These are phyloP conservation scores for Sarcomyxa edulis DNA, from an alignment of 768 basidiomycete genomes.

Conservation along the genomic window DNA sequence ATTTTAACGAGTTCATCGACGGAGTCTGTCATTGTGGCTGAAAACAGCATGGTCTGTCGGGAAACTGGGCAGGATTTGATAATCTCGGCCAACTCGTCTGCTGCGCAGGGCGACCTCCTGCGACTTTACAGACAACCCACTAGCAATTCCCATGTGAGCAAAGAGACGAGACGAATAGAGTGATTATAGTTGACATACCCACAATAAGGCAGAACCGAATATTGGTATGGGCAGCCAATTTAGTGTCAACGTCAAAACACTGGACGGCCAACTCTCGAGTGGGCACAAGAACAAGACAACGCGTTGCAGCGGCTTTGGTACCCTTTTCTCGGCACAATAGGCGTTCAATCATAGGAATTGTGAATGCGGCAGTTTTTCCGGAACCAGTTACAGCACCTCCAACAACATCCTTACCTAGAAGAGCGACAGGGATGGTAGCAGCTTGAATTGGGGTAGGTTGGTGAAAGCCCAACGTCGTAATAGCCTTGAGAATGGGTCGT, in stretches of 20 bases:
- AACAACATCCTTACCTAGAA: slow-evolving; percentile 93
- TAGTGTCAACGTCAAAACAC: slow-evolving; percentile 87
- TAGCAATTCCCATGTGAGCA: too few species aligned
- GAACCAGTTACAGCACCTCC: slow-evolving; percentile 96
- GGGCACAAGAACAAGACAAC: slow-evolving; percentile 90
- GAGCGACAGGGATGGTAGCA: slow-evolving; percentile 87
- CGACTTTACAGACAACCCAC: slow-evolving; percentile 89
- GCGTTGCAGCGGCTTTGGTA: slow-evolving; percentile 76
- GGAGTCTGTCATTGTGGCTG: slow-evolving; percentile 97
- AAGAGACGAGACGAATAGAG: too few species aligned
- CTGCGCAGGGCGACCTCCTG: slow-evolving; percentile 84
- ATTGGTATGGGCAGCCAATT: slow-evolving; percentile 83
- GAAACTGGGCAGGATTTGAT: slow-evolving; percentile 83
- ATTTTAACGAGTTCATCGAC: slow-evolving; percentile 91
- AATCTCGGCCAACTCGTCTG: slow-evolving; percentile 91
- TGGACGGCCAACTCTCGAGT: slow-evolving; percentile 96
- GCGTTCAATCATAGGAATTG: slow-evolving; percentile 90
- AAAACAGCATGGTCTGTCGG: slow-evolving; percentile 98
- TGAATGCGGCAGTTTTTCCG: slow-evolving; percentile 97
- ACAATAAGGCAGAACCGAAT: slow-evolving; percentile 89
- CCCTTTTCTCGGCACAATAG: slow-evolving; percentile 89
- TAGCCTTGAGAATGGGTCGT: slow-evolving; percentile 85
- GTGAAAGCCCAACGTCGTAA: slow-evolving; percentile 75
- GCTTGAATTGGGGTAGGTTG: slow-evolving; percentile 96
- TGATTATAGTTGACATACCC: slow-evolving; percentile 49